Base-by-base conservation (phyloP, 192 early-diverging fungal genomes). In the Pilaira anomala region DNA sequence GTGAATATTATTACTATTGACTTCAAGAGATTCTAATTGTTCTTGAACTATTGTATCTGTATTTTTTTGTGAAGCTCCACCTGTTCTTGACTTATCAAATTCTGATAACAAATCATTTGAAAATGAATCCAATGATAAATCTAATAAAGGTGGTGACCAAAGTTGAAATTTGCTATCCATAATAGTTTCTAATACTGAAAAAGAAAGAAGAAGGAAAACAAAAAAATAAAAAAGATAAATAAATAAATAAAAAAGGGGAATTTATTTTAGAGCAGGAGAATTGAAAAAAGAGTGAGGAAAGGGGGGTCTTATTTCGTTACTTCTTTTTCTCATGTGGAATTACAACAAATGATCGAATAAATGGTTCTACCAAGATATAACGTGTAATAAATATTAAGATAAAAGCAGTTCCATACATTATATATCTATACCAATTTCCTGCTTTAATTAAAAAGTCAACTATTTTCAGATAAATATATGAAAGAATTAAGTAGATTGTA, bases 301-400 rank as follows among this genome's bases (percentile, higher is more conserved):
- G 33, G 33, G n/a, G n/a, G n/a, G n/a, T n/a, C n/a, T n/a, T n/a
- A n/a, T 36, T 36, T 36, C 11, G 33, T 36, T 36, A 36, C 33
- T 36, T 36, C 33, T 36, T 36, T 36, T 36, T 36, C 11, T 36
- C 4, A 36, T 36, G 33, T 36, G 6, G 33, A 36, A 36, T 9
- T 9, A 36, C 33, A 36, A 36, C 33, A 36, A 36, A 36, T 9
- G 11, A 36, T 36, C 33, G 33, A 36, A 36, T 36, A 36, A 36
- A 36, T 9, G 33, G 33, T 36, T 36, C 33, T 9, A 36, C 53
- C 28, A 55, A n/a, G 18, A 55, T 33, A 55, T 30, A 26, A 36
- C 71, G 65, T n/a, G 71, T 73, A 16, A 53, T 40, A 39, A 68
- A 66, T 66, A 73, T 73, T 24, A 56, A 52, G 11, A 73, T 18